Evolutionary conservation across 495 filamentous ascomycete genomes (phyloP).

Genomic region (Hypoxylon perforatum): DNA sequence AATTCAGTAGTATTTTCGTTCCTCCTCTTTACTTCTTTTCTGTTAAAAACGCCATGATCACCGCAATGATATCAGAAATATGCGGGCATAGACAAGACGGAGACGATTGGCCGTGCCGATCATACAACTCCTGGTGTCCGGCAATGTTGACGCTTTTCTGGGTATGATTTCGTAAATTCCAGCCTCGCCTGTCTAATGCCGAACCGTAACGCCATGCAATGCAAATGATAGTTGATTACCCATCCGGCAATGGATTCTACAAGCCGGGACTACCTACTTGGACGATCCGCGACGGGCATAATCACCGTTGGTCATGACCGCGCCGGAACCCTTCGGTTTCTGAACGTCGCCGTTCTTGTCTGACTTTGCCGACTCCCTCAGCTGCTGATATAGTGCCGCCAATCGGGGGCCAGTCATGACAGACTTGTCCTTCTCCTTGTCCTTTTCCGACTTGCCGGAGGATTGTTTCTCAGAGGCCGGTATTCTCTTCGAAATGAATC

Average conservation of each 20-base stretch:
- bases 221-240: conserved; percentile 38
- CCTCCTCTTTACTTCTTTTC: conserved; percentile 9
- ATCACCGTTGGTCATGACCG: conserved; percentile 38
- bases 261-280: conserved; percentile 20
- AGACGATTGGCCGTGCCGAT: conserved; percentile 35
- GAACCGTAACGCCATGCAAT: conserved; percentile 47
- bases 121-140: conserved; percentile 45
- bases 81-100: conserved; percentile 37
- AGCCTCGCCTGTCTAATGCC: conserved; percentile 46
- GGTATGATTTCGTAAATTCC: conserved; percentile 47
- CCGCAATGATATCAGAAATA: conserved; percentile 11
- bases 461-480: conserved; percentile 46
- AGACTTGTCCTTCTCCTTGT: conserved; percentile 33
- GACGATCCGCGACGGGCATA: conserved; percentile 37
- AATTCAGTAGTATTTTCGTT: background rate
- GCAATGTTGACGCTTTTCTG: conserved; percentile 48
- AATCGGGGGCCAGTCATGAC: conserved; percentile 46
- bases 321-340: conserved; percentile 38
- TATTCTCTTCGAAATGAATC: conserved; percentile 49
- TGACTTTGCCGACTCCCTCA: conserved; percentile 43
- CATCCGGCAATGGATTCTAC: conserved; percentile 6
- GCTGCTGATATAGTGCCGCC: conserved; percentile 44
- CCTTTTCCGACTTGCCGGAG: conserved; percentile 41
- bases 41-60: conserved; percentile 10
- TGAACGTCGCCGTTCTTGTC: conserved; percentile 39